These are phyloP conservation scores for Naumovozyma dairenensis DNA, from an alignment of 805 yeast genomes.

Conservation along the genomic window DNA sequence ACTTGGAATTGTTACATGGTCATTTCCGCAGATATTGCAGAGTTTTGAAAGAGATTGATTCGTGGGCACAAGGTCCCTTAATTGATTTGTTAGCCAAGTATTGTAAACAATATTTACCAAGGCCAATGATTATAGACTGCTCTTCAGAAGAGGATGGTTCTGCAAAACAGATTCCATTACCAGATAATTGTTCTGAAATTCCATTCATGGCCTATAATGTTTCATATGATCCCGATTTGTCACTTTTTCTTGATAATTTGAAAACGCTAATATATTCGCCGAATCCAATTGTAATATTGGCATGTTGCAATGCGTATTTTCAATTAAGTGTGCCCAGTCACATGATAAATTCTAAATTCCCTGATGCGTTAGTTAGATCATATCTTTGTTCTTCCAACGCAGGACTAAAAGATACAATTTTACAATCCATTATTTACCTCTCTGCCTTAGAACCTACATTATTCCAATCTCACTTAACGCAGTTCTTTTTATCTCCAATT, in stretches of 20 bases:
- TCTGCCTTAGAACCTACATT: slow-evolving; percentile 27
- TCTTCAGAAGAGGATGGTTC: slow-evolving; percentile 21
- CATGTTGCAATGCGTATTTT: slow-evolving; percentile 46
- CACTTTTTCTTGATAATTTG: slow-evolving; percentile 41
- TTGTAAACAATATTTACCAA: slow-evolving; percentile 47
- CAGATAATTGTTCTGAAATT: slow-evolving; percentile 35
- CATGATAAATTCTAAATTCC: slow-evolving; percentile 40
- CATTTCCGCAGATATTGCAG: slow-evolving; percentile 51
- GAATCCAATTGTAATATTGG: slow-evolving; percentile 52
- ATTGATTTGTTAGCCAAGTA: slow-evolving; percentile 62
- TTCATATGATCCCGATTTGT: slow-evolving; percentile 45
- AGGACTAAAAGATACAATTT: slow-evolving; percentile 30
- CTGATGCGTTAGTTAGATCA: slow-evolving; percentile 40
- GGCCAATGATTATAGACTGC: slow-evolving; percentile 37
- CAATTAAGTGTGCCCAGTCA: slow-evolving; percentile 50
- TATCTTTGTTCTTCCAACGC: slow-evolving; percentile 28
- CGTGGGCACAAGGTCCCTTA: slow-evolving; percentile 55
- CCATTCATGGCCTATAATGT: slow-evolving; percentile 35
- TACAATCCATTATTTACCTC: slow-evolving; percentile 38
- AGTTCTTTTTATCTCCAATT: slow-evolving; percentile 47
- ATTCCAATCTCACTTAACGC: slow-evolving; percentile 31
- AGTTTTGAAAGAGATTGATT: slow-evolving; percentile 46
- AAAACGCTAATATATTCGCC: slow-evolving; percentile 38
- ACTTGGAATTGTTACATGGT: slow-evolving; percentile 61
- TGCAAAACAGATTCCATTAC: slow-evolving; percentile 27